Percentiles rank a stretch among this genome's conserved stretches.
phyloP scores from a whole-genome alignment of 129 eudicot species.

The Lactuca saligna region DNA sequence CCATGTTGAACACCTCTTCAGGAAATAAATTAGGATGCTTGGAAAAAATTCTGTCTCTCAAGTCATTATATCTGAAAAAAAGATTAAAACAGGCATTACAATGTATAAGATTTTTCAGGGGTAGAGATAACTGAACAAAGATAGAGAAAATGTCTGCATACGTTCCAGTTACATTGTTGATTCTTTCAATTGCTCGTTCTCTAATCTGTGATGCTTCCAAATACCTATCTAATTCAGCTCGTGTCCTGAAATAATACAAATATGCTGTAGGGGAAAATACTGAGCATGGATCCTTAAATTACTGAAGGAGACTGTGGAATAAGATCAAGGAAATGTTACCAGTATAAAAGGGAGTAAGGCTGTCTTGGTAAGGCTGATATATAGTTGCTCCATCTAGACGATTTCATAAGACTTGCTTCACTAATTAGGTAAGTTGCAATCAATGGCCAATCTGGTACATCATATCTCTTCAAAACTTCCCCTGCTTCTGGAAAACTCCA shows the following conservation, averaged over 20 bases:
- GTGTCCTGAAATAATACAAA: constrained; percentile 88
- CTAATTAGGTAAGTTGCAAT: constrained; percentile 92
- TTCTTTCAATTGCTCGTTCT: constrained; percentile 87
- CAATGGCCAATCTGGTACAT: constrained; percentile 96
- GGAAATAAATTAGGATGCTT: constrained; percentile 91
- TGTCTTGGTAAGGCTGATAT: constrained; percentile 95
- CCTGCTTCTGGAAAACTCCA: constrained; percentile 91
- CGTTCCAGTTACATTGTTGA: constrained; percentile 90
- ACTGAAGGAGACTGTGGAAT: constrained; percentile 1
- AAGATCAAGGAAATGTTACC: constrained; percentile 44
- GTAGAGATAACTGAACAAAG: neutral
- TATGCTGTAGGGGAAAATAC: constrained; percentile 68
- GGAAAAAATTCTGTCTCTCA: constrained; percentile 78
- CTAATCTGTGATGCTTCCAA: constrained; percentile 93
- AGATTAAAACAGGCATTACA: neutral
- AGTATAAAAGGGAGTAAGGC: constrained; percentile 89
- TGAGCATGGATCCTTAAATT: constrained; percentile 51
- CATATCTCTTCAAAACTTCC: constrained; percentile 61
- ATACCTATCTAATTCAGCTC: constrained; percentile 83
- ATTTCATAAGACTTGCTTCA: constrained; percentile 67
- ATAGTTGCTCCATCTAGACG: constrained; percentile 87
- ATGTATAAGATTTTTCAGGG: neutral
- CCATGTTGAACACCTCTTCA: constrained; percentile 86
- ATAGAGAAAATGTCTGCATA: constrained; percentile 39
- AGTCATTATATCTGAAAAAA: constrained; percentile 74